phyloP scores from a whole-genome alignment of 108 stramenopile species.

The Hondaea fermentalgiana region DNA sequence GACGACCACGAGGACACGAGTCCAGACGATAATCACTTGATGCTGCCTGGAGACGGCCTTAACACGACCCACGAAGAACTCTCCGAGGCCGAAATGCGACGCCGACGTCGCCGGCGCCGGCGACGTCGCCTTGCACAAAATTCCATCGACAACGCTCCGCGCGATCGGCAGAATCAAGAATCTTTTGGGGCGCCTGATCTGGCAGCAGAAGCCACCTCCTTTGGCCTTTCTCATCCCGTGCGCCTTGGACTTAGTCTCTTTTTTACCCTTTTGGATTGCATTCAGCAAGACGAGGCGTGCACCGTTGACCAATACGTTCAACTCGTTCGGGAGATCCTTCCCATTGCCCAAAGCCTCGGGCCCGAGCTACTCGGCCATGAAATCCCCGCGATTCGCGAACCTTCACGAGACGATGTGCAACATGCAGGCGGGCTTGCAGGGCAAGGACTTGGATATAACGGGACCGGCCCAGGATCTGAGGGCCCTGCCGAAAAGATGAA shows the following conservation, averaged over 20 bases:
- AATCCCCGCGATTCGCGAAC: not conserved
- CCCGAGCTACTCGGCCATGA: not conserved
- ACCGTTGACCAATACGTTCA: not conserved
- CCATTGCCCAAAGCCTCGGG: not conserved
- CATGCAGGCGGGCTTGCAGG: too few species aligned
- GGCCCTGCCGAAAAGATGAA: not conserved
- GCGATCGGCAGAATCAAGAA: not conserved
- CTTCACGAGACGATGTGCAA: not conserved
- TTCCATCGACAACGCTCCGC: not conserved
- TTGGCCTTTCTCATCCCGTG: slow-evolving; percentile 21
- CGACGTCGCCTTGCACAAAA: not conserved
- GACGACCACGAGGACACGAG: not conserved
- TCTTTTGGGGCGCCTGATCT: not conserved
- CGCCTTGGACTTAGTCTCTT: slow-evolving; percentile 33
- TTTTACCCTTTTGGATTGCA: slow-evolving; percentile 32
- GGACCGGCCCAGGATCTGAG: not conserved
- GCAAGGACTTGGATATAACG: not conserved
- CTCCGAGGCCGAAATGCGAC: too few species aligned
- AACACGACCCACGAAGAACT: too few species aligned
- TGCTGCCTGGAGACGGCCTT: too few species aligned
- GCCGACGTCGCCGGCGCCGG: not conserved
- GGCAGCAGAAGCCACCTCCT: not conserved
- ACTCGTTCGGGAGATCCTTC: not conserved
- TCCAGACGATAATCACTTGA: not conserved
- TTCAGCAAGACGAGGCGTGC: slow-evolving; percentile 18